Conservation (phyloP, 2,329 filamentous ascomycete genomes). For the Tricladium varicosporioides region DNA sequence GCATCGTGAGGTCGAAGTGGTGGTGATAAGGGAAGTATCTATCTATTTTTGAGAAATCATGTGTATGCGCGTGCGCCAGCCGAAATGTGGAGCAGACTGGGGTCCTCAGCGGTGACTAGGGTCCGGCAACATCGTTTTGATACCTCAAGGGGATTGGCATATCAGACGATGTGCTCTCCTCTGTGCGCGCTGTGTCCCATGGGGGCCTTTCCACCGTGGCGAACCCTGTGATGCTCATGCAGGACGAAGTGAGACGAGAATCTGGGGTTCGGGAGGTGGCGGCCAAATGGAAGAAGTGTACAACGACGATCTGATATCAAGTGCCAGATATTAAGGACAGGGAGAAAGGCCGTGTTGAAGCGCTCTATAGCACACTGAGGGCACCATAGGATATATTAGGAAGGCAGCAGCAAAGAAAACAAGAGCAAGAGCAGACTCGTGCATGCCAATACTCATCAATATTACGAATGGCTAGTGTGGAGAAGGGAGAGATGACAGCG, state of each 20-base stretch:
- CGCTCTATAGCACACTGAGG: conserved; percentile 3
- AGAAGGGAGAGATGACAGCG: background rate
- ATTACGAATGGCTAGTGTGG: background rate
- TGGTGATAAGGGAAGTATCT: conserved; percentile 17
- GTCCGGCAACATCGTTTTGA: background rate
- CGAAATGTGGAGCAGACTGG: conserved; percentile 12
- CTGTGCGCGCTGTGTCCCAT: conserved; percentile 7
- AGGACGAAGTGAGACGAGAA: conserved; percentile 25
- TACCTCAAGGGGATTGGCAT: conserved; percentile 19
- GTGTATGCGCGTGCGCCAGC: conserved; percentile 22
- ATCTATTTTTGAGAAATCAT: conserved; percentile 23
- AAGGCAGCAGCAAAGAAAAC: conserved; percentile 4
- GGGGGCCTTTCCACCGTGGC: conserved; percentile 10
- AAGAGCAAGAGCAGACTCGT: background rate
- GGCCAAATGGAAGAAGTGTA: conserved; percentile 24
- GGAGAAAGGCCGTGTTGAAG: background rate
- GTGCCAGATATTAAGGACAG: conserved; percentile 14
- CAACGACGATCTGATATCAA: background rate
- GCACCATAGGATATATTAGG: background rate
- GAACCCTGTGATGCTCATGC: conserved; percentile 29
- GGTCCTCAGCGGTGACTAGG: conserved; percentile 10
- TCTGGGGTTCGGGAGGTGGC: conserved; percentile 31
- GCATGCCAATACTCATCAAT: too few relatives aligned
- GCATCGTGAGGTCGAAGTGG: conserved; percentile 14
- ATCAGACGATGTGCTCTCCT: conserved; percentile 29